Base-by-base conservation (phyloP, 192 early-diverging fungal genomes). In the Neocallimastix lanati region DNA sequence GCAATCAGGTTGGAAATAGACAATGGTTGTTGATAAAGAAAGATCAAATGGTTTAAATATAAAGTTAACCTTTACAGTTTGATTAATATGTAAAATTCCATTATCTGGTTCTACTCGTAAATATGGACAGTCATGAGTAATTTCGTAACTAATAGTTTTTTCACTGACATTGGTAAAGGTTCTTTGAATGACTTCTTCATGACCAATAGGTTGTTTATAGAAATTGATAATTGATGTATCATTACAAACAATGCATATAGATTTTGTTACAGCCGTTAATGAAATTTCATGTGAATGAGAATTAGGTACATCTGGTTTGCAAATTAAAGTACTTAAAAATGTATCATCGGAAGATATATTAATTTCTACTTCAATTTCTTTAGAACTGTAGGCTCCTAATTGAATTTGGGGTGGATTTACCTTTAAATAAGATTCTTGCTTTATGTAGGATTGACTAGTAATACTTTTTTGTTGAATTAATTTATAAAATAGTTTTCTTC, bases 101-200 rank as follows among this genome's bases (percentile, higher is more conserved):
- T 81, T 80, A 27, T 76, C 35, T 7, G 90, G 90, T n/a, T 1
- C 5, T n/a, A 9, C 50, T n/a, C 9, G 25, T 67, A 67, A 67
- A 67, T 2, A 67, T 67, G 50, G 50, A n/a, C 50, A 67, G 9
- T 67, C 25, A 67, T 67, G 50, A 67, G 2, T 25, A 67, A 67
- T 67, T 21, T 25, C 4, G 79, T 80, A 91, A 76, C 82, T 85
- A 28, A 90, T 82, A 28, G 87, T 87, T 76, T 88, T 88, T 81
- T 91, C 87, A 7, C 90, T 88, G 28, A 90, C 82, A 77, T 91
- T 91, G 13, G 89, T 90, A 78, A 91, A 91, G 7, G 80, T 85
- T 15, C 90, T 82, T 76, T 80, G 80, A 11, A 91, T 80, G 15
- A 80, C 80, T 79, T 91, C 90, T 12, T 86, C 81, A 78, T 91